Evolutionary conservation across 805 yeast species (phyloP).

Genomic region (Myxozyma kluyveri): DNA sequence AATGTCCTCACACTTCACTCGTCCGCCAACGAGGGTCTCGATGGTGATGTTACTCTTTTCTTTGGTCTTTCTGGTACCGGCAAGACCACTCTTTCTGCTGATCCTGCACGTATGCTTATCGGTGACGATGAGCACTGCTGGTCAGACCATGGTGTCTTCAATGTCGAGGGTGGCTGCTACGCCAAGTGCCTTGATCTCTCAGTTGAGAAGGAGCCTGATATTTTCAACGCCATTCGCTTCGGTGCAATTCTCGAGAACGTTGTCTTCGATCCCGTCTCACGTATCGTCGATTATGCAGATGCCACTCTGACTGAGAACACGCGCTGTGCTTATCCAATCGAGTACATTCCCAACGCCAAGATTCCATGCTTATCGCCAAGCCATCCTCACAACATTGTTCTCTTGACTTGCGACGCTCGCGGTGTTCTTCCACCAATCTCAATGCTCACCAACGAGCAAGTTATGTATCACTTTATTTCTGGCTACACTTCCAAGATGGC

Average conservation of each 20-base stretch:
- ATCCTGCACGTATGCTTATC: conserved; percentile 85
- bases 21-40: conserved; percentile 81
- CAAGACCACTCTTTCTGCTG: conserved; percentile 95
- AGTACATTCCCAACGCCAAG: conserved; percentile 92
- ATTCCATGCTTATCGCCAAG: conserved; percentile 86
- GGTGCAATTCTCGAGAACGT: conserved; percentile 95
- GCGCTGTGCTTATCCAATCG: conserved; percentile 98
- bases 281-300: conserved; percentile 82
- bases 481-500: conserved; percentile 99
- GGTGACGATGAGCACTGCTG: conserved; percentile 99
- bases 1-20: conserved; percentile 91
- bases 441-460: conserved; percentile 88
- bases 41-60: conserved; percentile 88
- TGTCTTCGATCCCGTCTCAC: conserved; percentile 71
- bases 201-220: conserved; percentile 95
- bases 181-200: conserved; percentile 92
- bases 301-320: conserved; percentile 90
- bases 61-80: conserved; percentile 98
- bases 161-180: conserved; percentile 99
- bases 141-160: conserved; percentile 97
- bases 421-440: conserved; percentile 98
- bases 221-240: conserved; percentile 88
- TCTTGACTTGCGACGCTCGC: conserved; percentile 95
- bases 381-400: conserved; percentile 89
- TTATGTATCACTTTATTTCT: conserved; percentile 97